phyloP scores from a whole-genome alignment of 2,329 filamentous ascomycete genomes.

The Neofusicoccum sp. region DNA sequence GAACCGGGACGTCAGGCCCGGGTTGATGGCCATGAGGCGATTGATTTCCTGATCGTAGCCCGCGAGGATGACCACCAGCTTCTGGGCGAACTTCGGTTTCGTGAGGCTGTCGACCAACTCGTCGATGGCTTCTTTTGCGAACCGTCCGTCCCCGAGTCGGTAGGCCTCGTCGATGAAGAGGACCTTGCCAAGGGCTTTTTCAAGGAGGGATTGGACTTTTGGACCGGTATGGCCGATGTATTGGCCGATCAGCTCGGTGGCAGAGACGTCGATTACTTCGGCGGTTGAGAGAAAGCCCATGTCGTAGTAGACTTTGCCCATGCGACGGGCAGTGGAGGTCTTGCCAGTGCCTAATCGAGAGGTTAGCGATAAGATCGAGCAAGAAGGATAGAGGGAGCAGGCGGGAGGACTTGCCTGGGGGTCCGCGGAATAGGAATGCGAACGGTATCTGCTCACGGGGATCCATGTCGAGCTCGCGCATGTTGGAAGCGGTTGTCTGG shows the following conservation, averaged over 20 bases:
- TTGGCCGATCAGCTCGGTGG: conserved; percentile 65
- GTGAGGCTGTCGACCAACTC: conserved; percentile 54
- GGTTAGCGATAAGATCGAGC: conserved; percentile 1
- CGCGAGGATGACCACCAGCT: conserved; percentile 66
- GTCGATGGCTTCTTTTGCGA: conserved; percentile 56
- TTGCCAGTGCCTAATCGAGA: conserved; percentile 61
- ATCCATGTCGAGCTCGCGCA: conserved; percentile 54
- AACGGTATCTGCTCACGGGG: conserved; percentile 61
- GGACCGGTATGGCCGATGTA: conserved; percentile 70
- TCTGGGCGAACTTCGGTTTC: conserved; percentile 57
- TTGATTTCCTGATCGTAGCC: conserved; percentile 69
- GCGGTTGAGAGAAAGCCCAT: conserved; percentile 63
- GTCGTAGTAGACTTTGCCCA: conserved; percentile 74
- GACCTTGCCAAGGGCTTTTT: conserved; percentile 63
- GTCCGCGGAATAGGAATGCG: conserved; percentile 67
- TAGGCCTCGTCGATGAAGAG: conserved; percentile 74
- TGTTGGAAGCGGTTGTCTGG: conserved; percentile 51
- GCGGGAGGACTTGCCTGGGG: conserved; percentile 50
- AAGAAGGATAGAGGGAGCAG: neutral
- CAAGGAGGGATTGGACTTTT: conserved; percentile 60
- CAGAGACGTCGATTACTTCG: conserved; percentile 65
- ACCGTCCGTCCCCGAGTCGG: conserved; percentile 57
- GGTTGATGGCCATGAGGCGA: conserved; percentile 58
- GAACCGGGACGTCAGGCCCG: conserved; percentile 64
- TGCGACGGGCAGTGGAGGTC: conserved; percentile 69